Base-by-base conservation (phyloP, 169 alveolate species). In the Plasmodium vinckei region DNA sequence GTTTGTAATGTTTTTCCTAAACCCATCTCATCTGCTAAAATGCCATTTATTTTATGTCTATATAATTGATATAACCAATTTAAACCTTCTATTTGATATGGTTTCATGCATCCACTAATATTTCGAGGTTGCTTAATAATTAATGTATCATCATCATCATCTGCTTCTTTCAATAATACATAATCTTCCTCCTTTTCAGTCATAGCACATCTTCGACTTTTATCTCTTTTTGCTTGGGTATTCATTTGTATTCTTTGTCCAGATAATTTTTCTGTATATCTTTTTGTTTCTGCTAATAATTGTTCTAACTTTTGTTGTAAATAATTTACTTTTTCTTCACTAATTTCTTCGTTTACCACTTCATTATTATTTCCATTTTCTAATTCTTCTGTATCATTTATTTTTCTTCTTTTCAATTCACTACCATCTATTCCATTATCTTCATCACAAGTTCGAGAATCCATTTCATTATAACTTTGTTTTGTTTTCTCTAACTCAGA, bases 21-120 rank as follows among this genome's bases (percentile, higher is more conserved):
- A 0, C 99, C 99, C 99, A 98, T 98, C 82, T 98, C 99, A 89
- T 98, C 99, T 6, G 99, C 99, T 72, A 98, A 89, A 23, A 98
- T 98, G 1, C 99, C 99, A 88, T 98, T 98, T 42, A 98, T 94
- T 10, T 98, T 99, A 77, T 97, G 95, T 17, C 97, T 98, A 87
- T 97, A 97, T 21, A 98, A 94, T 64, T 96, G 97, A 86, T 97
- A 99, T 39, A 98, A 93, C 99, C 99, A 98, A 89, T 98, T 95
- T 21, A 98, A 92, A 1, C 99, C 99, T 87, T 98, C 99, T 57
- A 98, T 87, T 84, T 98, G 98, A 91, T 98, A 98, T 47, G 98
- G 99, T 88, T 98, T 98, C 67, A 98, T 93, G 0, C 91, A 92
- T 10, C 99, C 99, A 56, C 87, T 88, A 46, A 93, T 72, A 19